Evolutionary conservation across 179 eudicot species (phyloP), one percentile per base, ranked within the genome.

Genomic region (Silene vulgaris): DNA sequence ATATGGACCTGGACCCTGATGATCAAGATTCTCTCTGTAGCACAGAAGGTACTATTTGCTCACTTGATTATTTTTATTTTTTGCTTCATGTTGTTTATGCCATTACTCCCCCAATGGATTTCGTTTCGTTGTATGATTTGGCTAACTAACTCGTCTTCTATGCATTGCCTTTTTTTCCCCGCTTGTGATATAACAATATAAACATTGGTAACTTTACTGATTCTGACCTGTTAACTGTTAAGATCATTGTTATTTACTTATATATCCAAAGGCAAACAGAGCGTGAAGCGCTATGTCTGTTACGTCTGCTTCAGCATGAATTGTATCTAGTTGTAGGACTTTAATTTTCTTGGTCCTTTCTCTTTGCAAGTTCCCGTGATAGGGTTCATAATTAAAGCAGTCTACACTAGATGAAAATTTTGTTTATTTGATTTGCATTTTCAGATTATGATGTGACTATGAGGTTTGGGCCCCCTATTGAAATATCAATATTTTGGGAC

Each of bases 1-100:
- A 87, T 62, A 87, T 85, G 90, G 92, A 90, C 80, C 82, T 89
- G 85, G 83, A 83, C 56, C 89, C 89, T 50, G 88, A 87, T 79
- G 89, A 83, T 65, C 87, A 76, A 69, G 84, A 85, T 56, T 61
- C 75, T 29, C 77, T 78, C 73, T 64, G 74, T 37, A 73, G 64
- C 72, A 77, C 71, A 59, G 77, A 81, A 85, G 96, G 96, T 89
- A 76, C 78, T 28, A 9, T 37, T 19, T 74, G 28, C 50, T 74
- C 16, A 11, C 16, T 5, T 9, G 13, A 3, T 50, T 50, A 12
- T 1, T 50, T 50, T 50, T 23, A 23, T 23, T 13, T 50, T 9
- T 13, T 50, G 14, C n/a, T 14, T 50, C 9, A 23, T 50, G 57
- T 50, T 52, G 37, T 11, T 37, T 56, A 21, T 50, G 37, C 57